Conservation (phyloP, 164 flowering plant genomes). For the Chimonanthus praecox region DNA sequence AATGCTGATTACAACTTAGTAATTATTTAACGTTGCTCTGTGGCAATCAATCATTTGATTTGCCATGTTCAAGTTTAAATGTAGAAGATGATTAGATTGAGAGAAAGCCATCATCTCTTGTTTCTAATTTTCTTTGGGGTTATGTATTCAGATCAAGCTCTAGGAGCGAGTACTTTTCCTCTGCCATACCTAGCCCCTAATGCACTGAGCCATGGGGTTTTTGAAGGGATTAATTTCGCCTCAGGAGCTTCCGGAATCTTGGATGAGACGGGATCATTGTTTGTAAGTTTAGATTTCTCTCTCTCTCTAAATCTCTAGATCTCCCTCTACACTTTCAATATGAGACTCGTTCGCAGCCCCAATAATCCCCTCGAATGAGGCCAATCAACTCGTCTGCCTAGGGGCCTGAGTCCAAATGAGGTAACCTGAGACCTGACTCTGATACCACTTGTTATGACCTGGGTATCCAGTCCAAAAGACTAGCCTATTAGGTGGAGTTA, state of each 20-base stretch:
- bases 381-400: no score
- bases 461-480: no score
- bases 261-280: slow-evolving; percentile 44
- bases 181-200: slow-evolving; percentile 52
- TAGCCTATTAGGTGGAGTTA: no score
- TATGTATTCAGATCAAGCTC: slow-evolving; percentile 37
- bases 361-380: no score
- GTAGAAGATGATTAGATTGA: neutral
- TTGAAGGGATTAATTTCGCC: slow-evolving; percentile 54
- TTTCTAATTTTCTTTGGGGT: neutral
- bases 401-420: no score
- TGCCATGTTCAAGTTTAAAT: neutral
- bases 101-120: neutral
- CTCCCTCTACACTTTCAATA: neutral
- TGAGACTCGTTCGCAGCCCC: no score
- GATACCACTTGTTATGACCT: no score
- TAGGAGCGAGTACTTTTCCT: slow-evolving; percentile 47
- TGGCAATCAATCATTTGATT: neutral
- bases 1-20: neutral
- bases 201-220: slow-evolving; percentile 16
- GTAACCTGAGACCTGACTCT: no score
- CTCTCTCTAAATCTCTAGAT: neutral
- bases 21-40: neutral
- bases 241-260: slow-evolving; percentile 69
- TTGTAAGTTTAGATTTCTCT: slow-evolving; percentile 30